Conservation (phyloP, 2,329 filamentous ascomycete genomes). For the Penicillium oxalicum region DNA sequence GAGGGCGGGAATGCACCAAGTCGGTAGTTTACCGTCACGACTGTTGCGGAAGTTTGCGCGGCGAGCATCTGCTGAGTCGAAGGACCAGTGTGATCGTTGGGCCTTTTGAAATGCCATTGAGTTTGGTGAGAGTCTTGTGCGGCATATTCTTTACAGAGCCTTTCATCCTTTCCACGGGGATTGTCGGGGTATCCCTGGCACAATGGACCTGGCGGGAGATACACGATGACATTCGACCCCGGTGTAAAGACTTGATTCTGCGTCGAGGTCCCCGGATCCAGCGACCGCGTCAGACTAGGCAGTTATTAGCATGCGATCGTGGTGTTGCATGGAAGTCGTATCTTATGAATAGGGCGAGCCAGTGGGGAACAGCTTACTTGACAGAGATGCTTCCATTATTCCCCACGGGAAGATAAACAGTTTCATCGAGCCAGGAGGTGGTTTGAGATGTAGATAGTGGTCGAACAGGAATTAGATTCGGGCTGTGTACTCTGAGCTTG, state of each 20-base stretch:
- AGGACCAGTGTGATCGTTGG: neutral
- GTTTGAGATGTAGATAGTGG: slow-evolving; percentile 7
- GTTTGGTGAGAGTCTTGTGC: too few species aligned
- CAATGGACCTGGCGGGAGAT: slow-evolving; percentile 34
- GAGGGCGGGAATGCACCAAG: slow-evolving; percentile 20
- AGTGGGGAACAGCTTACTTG: slow-evolving; percentile 14
- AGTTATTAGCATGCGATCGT: neutral
- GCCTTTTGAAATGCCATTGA: neutral
- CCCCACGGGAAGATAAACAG: slow-evolving; percentile 24
- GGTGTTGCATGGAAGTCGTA: neutral
- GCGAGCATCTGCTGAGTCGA: slow-evolving; percentile 26
- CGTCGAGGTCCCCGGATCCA: neutral
- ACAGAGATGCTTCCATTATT: slow-evolving; percentile 25
- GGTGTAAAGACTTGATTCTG: neutral
- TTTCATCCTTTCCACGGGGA: neutral
- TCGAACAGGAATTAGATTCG: slow-evolving; percentile 1
- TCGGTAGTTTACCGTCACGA: slow-evolving; percentile 40
- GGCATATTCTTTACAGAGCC: too few species aligned
- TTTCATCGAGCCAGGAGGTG: slow-evolving; percentile 17
- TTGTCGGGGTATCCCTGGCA: slow-evolving; percentile 10
- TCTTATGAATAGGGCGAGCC: neutral
- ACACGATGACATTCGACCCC: slow-evolving; percentile 30
- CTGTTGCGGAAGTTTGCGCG: slow-evolving; percentile 26
- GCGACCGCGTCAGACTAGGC: slow-evolving; percentile 20
- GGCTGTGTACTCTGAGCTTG: neutral